These are phyloP conservation scores for Usnea hakonensis DNA, from an alignment of 495 filamentous ascomycete species.

Conservation along the genomic window DNA sequence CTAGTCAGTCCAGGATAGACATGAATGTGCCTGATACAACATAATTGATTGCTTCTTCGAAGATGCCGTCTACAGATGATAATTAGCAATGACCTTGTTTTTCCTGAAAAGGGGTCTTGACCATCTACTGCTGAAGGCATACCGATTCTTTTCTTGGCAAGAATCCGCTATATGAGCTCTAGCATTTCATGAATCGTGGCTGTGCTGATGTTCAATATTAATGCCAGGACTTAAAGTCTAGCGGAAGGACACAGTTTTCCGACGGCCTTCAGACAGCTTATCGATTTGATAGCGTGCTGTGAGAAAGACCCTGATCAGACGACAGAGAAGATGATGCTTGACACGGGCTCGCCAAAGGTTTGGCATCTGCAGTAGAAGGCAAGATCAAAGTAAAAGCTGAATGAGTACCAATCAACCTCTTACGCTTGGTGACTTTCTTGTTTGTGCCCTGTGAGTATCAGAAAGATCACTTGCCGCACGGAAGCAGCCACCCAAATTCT, in stretches of 20 bases:
- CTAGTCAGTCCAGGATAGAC: background rate
- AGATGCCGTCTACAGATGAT: background rate
- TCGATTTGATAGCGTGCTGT: background rate
- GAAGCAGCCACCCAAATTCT: background rate
- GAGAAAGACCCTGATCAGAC: background rate
- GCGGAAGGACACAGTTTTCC: background rate
- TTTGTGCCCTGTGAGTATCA: background rate
- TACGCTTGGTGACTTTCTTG: background rate
- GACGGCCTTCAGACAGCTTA: background rate
- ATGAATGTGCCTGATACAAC: background rate
- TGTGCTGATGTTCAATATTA: background rate
- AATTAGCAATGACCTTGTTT: background rate
- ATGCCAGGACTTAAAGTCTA: background rate
- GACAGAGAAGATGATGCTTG: background rate
- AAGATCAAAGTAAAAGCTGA: background rate
- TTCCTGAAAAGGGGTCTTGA: background rate
- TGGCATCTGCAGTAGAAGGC: background rate
- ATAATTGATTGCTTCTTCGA: conserved; percentile 6
- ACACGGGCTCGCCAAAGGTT: background rate
- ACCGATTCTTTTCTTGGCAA: background rate
- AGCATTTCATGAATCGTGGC: background rate
- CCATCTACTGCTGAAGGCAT: background rate
- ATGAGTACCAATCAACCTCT: background rate
- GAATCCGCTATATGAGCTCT: background rate
- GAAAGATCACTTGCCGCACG: background rate